Evolutionary conservation across 2,329 filamentous ascomycete species (phyloP).

Genomic region (Penicillium olsonii): DNA sequence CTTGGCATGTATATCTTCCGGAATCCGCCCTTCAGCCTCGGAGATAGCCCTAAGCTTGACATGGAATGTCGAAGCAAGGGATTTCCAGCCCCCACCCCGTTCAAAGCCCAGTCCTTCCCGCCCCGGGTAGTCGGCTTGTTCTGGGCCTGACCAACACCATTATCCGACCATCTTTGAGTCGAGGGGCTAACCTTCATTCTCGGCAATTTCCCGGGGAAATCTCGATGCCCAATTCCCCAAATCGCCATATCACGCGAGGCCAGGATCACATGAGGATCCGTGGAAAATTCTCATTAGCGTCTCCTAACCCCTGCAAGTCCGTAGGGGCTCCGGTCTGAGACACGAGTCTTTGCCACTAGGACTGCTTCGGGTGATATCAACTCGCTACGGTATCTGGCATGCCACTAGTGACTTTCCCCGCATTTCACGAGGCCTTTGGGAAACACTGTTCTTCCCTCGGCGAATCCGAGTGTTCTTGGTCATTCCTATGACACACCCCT

Average conservation of each 20-base stretch:
- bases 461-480: no score
- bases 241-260: neutral
- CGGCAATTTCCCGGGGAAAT: no score
- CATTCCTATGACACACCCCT: no score
- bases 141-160: no score
- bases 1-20: no score
- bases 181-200: neutral
- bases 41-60: no score
- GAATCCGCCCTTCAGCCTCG: no score
- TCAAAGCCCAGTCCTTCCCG: neutral
- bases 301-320: neutral
- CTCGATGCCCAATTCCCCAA: no score
- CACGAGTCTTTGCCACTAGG: conserved; percentile 2
- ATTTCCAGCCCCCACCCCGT: neutral
- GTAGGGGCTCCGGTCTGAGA: conserved; percentile 3
- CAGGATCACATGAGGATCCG: neutral
- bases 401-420: neutral
- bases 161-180: no score
- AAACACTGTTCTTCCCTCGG: no score
- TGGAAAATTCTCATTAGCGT: neutral
- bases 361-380: neutral
- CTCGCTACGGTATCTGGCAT: neutral
- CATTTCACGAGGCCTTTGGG: no score
- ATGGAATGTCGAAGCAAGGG: neutral
- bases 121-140: neutral